Evolutionary conservation across 768 basidiomycete species (phyloP).

Genomic region (Stropharia rugosoannulata): DNA sequence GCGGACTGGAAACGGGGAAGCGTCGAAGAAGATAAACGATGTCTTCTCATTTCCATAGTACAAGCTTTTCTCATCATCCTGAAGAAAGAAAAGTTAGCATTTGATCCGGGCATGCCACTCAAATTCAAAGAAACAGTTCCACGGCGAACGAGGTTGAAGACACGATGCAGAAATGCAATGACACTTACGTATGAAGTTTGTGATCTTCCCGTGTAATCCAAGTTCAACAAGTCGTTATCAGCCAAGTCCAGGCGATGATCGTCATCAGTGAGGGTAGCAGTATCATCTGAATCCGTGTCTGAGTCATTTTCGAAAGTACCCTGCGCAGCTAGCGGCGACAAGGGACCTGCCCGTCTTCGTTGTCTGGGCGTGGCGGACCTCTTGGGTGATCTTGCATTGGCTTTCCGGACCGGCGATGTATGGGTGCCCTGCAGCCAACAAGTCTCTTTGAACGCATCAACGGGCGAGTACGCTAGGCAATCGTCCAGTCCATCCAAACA

Average conservation of each 20-base stretch:
- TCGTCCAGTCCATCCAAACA: conserved; percentile 40
- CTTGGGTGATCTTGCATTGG: conserved; percentile 2
- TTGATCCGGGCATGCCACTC: neutral
- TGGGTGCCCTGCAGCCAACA: conserved; percentile 32
- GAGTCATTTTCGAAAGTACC: conserved; percentile 22
- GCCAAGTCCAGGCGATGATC: conserved; percentile 4
- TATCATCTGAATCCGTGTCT: conserved; percentile 27
- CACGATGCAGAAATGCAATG: neutral
- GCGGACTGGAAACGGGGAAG: conserved; percentile 17
- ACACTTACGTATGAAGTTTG: conserved; percentile 16
- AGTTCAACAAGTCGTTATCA: conserved; percentile 11
- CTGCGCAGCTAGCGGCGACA: conserved; percentile 15
- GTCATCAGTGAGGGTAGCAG: conserved; percentile 22
- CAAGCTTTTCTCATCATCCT: conserved; percentile 13
- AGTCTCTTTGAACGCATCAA: conserved; percentile 33
- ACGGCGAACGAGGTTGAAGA: neutral
- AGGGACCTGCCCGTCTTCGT: conserved; percentile 5
- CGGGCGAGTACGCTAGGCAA: conserved; percentile 32
- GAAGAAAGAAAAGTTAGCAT: neutral
- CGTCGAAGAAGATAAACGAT: conserved; percentile 20
- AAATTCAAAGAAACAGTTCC: neutral
- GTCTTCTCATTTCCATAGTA: conserved; percentile 18
- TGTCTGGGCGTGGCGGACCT: neutral
- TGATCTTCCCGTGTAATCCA: conserved; percentile 13
- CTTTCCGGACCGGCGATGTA: neutral